These are phyloP conservation scores for Zymoseptoria crescenta DNA, from an alignment of 2,329 filamentous ascomycete genomes.

Conservation along the genomic window DNA sequence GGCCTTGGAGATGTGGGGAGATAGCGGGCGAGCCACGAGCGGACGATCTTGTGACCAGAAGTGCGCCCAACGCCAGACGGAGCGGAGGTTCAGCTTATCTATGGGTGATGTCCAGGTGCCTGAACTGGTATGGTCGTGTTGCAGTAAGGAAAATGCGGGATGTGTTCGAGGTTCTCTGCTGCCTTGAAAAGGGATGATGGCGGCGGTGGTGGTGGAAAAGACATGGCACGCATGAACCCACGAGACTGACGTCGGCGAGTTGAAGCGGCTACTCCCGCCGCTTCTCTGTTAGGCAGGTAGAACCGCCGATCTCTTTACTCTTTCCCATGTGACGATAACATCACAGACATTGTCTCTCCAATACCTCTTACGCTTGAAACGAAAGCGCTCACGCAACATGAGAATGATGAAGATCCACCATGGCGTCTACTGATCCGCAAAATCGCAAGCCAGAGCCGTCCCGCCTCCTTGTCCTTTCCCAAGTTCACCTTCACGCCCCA, in stretches of 20 bases:
- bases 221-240: not conserved
- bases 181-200: not conserved
- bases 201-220: not conserved
- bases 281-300: not conserved
- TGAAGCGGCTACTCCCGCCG: not conserved
- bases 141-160: not conserved
- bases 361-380: not conserved
- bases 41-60: not conserved
- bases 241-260: not conserved
- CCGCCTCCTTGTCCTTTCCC: slow-evolving; percentile 41
- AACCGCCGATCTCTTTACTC: not conserved
- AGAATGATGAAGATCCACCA: not conserved
- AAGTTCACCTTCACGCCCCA: slow-evolving; percentile 31
- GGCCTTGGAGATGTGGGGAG: not conserved
- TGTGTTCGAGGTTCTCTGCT: not conserved
- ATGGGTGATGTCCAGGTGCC: not conserved
- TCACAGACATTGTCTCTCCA: not conserved
- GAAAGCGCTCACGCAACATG: not conserved
- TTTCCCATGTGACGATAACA: not conserved
- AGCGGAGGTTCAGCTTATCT: not conserved
- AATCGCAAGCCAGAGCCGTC: slow-evolving; percentile 47
- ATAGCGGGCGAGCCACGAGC: slow-evolving; percentile 18
- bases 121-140: not conserved
- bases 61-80: not conserved
- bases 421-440: slow-evolving; percentile 7